phyloP scores from a whole-genome alignment of 306 rosid species.

The Acacia crassicarpa region DNA sequence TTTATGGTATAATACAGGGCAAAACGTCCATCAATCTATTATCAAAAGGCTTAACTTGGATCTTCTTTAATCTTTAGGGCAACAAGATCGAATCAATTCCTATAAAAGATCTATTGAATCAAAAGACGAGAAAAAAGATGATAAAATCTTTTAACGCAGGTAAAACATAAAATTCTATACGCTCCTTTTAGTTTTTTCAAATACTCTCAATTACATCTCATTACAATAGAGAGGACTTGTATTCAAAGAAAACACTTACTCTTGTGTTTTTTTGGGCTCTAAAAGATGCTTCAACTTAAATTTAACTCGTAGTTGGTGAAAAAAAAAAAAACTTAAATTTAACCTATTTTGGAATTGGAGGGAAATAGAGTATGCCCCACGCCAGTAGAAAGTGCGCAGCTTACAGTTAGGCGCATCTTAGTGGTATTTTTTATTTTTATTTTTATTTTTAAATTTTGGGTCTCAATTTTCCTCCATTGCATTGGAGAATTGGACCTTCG shows the following conservation, averaged over 20 bases:
- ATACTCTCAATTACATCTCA: background rate
- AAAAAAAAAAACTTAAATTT: background rate
- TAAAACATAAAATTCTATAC: background rate
- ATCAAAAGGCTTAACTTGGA: too few species aligned
- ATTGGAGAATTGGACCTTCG: conserved; percentile 12
- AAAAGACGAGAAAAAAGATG: background rate
- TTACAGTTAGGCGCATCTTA: conserved; percentile 33
- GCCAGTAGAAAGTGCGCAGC: conserved; percentile 22
- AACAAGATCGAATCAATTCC: too few species aligned
- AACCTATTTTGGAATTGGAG: conserved; percentile 25
- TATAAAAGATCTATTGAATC: background rate
- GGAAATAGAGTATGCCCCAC: conserved; percentile 20
- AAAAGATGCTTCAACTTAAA: conserved; percentile 2
- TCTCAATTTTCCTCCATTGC: background rate
- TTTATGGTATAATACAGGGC: too few species aligned
- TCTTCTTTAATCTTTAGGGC: background rate
- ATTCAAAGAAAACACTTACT: background rate
- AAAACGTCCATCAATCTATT: too few species aligned
- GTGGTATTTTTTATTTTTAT: background rate
- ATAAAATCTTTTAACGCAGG: background rate
- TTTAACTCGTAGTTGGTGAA: background rate
- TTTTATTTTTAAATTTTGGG: background rate
- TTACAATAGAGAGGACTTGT: background rate
- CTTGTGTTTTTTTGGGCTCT: background rate
- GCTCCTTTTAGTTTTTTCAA: background rate